Base-by-base conservation (phyloP, 352 stramenopile species). In the Chrysophaeum taylorii region DNA sequence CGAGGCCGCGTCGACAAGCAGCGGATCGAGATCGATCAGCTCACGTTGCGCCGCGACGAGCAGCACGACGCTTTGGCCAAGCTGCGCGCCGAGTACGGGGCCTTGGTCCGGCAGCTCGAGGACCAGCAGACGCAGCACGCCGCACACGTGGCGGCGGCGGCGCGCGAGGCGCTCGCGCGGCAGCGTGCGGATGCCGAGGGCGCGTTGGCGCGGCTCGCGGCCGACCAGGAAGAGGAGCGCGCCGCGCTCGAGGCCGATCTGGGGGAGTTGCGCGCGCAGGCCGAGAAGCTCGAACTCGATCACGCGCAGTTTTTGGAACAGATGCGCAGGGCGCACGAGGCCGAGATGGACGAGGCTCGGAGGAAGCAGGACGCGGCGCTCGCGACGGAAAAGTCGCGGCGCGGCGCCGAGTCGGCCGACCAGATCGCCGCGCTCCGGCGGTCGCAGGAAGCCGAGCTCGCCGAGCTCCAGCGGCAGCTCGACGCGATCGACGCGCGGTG, bases 91-190 rank as follows among this genome's bases (percentile, higher is more conserved):
- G 25, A 63, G 27, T 39, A 41, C 52, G 52, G 4, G 33, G 52
- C 4, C 9, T 23, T 63, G 33, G 9, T 41, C 25, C 25, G 52
- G 7, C 25, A 39, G 27, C 25, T 63, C 52, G 52, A 63, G 52
- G 52, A 63, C 25, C 25, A 35, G 52, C 52, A 39, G 52, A 63
- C 52, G 52, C 52, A 39, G 52, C 52, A 63, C 52, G 52, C 52
- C 27, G 52, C 52, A 15, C 27, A 63, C 27, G 52, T 63, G 27
- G 52, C 52, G 25, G 52, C 52, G 7, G n/a, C 52, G 9, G 52
- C 52, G 52, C 52, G 52, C 52, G 52, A 63, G 5, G 52, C 52
- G 5, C 29, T 63, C 9, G 52, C 52, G 5, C 14, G 39, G 52
- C 27, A 16, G 5, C n/a, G n/a, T n/a, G n/a, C n/a, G n/a, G n/a